Evolutionary conservation across 208 protist species (phyloP), one percentile per base, ranked within the genome.

Genomic region (Strigomonas oncopelti): DNA sequence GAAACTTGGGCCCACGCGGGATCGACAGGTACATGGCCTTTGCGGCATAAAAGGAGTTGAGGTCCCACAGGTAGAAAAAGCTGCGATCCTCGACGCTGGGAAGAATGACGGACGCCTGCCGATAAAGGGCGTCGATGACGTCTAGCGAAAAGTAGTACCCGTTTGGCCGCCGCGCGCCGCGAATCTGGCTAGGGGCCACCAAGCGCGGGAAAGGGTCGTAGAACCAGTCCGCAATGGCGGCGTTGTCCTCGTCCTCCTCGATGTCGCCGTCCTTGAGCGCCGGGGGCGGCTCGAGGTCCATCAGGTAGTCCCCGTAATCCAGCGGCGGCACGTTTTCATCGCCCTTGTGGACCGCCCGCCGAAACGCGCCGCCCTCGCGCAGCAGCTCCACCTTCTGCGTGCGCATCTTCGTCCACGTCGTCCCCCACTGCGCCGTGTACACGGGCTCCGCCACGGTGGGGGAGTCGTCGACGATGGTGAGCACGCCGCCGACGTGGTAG

Each of bases 401-500:
- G 27, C 98, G 90, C 99, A 99, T 99, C 69, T 97, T 97, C 20
- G 99, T 99, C 99, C 99, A 99, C 91, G 99, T 99, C 0, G 98
- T 98, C 16, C 95, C 98, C 99, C 99, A 99, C 84, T 99, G 99
- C 11, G 99, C 97, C 56, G 98, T 77, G 77, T 99, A 99, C 2
- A 99, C 67, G 22, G 98, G 98, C 88, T 99, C 98, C 25, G 99
- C 95, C 1, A 99, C 99, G 18, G 83, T 92, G 20, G 99, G 98
- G 31, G 99, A 97, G 78, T 99, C 98, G 70, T 99, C 99, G 9
- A 99, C 98, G 69, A 99, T 99, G 18, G 99, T 99, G 22, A 99
- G 96, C 11, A 98, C 97, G 59, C 99, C 99, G 34, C 97, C 98
- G 9, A 98, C 88, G 85, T 99, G 99, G 83, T 99, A 99, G 27